These are phyloP conservation scores for Plasmodium gallinaceum DNA, from an alignment of 169 alveolate species.

Conservation along the genomic window DNA sequence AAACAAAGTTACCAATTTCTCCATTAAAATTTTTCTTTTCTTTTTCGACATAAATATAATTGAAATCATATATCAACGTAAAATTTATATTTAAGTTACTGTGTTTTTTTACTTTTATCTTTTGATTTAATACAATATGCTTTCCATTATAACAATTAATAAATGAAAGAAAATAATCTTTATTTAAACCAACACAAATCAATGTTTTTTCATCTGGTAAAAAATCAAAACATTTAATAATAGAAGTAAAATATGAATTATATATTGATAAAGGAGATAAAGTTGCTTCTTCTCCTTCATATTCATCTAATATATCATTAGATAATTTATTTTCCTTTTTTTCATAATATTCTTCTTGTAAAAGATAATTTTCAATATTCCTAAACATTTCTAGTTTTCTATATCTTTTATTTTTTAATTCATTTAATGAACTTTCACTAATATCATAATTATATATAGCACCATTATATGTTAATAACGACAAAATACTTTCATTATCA, in stretches of 20 bases:
- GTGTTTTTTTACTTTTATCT: slow-evolving; percentile 35
- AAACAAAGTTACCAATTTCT: slow-evolving; percentile 38
- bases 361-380: slow-evolving; percentile 65
- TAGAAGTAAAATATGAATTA: slow-evolving; percentile 40
- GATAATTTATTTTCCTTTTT: neutral
- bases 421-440: slow-evolving; percentile 23
- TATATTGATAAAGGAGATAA: slow-evolving; percentile 42
- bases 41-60: slow-evolving; percentile 40
- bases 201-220: slow-evolving; percentile 56
- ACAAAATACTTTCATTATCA: slow-evolving; percentile 21
- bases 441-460: slow-evolving; percentile 54
- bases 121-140: slow-evolving; percentile 38
- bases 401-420: slow-evolving; percentile 49
- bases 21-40: slow-evolving; percentile 60
- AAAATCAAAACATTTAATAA: slow-evolving; percentile 62
- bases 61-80: slow-evolving; percentile 45
- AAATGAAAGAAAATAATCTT: slow-evolving; percentile 70
- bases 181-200: slow-evolving; percentile 58
- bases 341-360: slow-evolving; percentile 3
- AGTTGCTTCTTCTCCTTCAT: slow-evolving; percentile 36
- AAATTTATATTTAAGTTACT: slow-evolving; percentile 3
- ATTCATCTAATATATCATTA: slow-evolving; percentile 7
- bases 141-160: slow-evolving; percentile 50
- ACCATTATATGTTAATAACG: slow-evolving; percentile 48
- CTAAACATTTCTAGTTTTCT: slow-evolving; percentile 49